phyloP scores from a whole-genome alignment of 164 flowering plant genomes.

The Paratinospora sagittata region DNA sequence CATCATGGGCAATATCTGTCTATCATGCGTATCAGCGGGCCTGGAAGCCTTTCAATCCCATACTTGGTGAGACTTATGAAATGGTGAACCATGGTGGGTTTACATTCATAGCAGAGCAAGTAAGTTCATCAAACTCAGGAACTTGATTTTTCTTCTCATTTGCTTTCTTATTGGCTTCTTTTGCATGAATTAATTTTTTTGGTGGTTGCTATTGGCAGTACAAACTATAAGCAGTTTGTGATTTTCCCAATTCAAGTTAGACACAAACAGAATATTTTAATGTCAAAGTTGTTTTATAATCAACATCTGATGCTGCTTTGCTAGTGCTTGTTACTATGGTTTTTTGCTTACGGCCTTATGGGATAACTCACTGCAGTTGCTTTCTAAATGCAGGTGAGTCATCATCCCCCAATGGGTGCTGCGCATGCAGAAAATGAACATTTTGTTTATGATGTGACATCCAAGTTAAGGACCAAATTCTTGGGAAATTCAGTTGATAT shows the following conservation, averaged over 20 bases:
- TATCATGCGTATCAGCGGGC: slow-evolving; percentile 65
- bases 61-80: slow-evolving; percentile 94
- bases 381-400: slow-evolving; percentile 56
- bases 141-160: neutral
- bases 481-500: slow-evolving; percentile 76
- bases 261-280: no score
- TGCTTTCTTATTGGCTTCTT: neutral
- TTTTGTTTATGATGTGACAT: slow-evolving; percentile 70
- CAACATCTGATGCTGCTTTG: neutral
- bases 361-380: slow-evolving; percentile 5
- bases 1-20: slow-evolving; percentile 81
- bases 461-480: slow-evolving; percentile 70
- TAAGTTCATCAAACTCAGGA: slow-evolving; percentile 17
- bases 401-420: slow-evolving; percentile 90
- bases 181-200: neutral
- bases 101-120: slow-evolving; percentile 81
- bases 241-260: no score
- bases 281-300: neutral
- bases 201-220: neutral
- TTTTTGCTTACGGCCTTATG: neutral
- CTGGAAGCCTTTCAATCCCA: slow-evolving; percentile 93
- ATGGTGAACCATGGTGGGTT: slow-evolving; percentile 69
- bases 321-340: neutral
- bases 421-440: slow-evolving; percentile 88
- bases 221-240: neutral